Base-by-base conservation (phyloP, 2,329 filamentous ascomycete species). In the Neophaeococcomyces aloes region DNA sequence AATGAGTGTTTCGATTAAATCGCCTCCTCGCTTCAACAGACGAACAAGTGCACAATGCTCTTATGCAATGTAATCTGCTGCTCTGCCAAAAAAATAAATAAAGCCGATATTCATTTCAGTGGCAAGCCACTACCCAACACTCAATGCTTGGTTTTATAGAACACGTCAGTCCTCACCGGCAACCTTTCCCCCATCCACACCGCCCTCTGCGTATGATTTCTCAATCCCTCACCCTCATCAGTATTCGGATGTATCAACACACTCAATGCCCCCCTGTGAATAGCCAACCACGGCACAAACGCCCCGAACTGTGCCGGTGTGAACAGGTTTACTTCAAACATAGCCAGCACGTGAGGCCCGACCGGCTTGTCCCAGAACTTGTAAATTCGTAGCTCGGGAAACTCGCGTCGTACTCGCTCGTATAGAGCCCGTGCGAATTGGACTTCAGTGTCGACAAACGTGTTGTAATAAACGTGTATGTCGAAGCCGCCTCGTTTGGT, bases 321-420 rank as follows among this genome's bases (percentile, higher is more conserved):
- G 61, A 89, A 86, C 15, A 94, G 35, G 54, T 93, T 93, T 35
- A 94, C 86, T 64, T 95, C 88, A 56, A 94, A 94, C 86, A 94
- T 94, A 41, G 79, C 83, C 1, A 86, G 63, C 0, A 83, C 80
- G 60, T 94, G 87, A 0, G 87, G 87, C 0, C 87, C 88, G 21
- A 94, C 63, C 0, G 87, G 86, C 11, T 67, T 64, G 52, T 91
- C 81, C 75, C 78, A 93, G 52, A 94, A 68, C 11, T 63, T 70
- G 60, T 94, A 94, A 54, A 93, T 81, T 42, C 86, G 40, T 30
- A 57, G 71, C 59, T 65, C 86, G 80, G 53, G 53, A 35, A 55
- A 94, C 65, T 94, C 86, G 47, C 79, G 72, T 38, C 86, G 70
- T 52, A 94, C 84, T 8, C 86, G 73, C 57, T 88, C 78, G 74